A percentile compares a stretch with the other conserved stretches of the same genome.
phyloP scores from a whole-genome alignment of 331 rosid species.

The Malus hybrid region DNA sequence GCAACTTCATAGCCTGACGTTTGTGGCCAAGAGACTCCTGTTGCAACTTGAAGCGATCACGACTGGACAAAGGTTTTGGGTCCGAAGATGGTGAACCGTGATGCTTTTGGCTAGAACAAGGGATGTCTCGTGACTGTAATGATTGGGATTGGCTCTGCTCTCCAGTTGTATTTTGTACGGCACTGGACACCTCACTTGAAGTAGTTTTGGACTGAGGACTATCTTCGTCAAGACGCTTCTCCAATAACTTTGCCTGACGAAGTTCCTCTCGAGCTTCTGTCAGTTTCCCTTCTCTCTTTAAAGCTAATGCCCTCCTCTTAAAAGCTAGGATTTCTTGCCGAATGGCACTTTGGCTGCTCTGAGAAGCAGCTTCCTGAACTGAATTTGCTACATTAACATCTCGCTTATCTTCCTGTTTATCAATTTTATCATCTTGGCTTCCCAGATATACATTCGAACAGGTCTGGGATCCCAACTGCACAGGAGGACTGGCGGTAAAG shows the following conservation, averaged over 20 bases:
- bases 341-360: slow-evolving; percentile 24
- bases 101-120: slow-evolving; percentile 22
- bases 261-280: slow-evolving; percentile 89
- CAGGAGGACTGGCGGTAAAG: slow-evolving; percentile 9
- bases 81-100: slow-evolving; percentile 22
- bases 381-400: slow-evolving; percentile 16
- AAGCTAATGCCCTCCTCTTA: slow-evolving; percentile 74
- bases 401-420: slow-evolving; percentile 29
- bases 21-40: slow-evolving; percentile 90
- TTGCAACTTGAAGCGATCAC: slow-evolving; percentile 95
- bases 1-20: slow-evolving; percentile 81
- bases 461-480: slow-evolving; percentile 9
- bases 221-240: slow-evolving; percentile 58
- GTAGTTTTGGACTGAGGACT: slow-evolving; percentile 23
- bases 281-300: slow-evolving; percentile 89
- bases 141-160: not conserved
- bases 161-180: not conserved
- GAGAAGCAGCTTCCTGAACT: slow-evolving; percentile 32
- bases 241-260: slow-evolving; percentile 68
- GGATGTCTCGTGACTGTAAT: not conserved
- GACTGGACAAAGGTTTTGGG: slow-evolving; percentile 59
- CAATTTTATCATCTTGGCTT: slow-evolving; percentile 12
- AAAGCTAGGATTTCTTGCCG: slow-evolving; percentile 65
- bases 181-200: slow-evolving; percentile 20
- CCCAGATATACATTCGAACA: slow-evolving; percentile 21